phyloP scores from a whole-genome alignment of 179 eudicot genomes.

The Spergularia azorica region DNA sequence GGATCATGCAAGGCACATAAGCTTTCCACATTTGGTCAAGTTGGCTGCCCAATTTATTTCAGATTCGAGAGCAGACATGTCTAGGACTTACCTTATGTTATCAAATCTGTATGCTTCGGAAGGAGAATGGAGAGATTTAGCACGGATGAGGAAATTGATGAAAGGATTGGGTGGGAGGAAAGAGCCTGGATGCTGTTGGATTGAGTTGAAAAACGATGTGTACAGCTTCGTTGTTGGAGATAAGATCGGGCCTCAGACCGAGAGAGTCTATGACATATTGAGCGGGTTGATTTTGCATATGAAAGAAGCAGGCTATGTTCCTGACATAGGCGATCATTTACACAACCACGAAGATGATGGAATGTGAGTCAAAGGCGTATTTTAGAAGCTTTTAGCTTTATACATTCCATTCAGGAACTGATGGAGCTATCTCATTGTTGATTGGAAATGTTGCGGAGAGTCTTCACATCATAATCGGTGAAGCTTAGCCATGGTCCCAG shows the following conservation, averaged over 20 bases:
- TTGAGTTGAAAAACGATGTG: conserved; percentile 59
- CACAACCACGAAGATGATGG: conserved; percentile 29
- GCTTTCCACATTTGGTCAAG: conserved; percentile 46
- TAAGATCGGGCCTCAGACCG: conserved; percentile 50
- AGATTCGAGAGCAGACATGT: conserved; percentile 50
- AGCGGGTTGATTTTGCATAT: conserved; percentile 51
- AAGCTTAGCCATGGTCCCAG: background rate
- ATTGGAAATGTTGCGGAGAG: background rate
- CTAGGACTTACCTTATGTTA: conserved; percentile 51
- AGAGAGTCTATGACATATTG: conserved; percentile 48
- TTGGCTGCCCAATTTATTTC: conserved; percentile 43
- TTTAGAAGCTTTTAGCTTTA: background rate
- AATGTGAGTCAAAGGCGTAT: conserved; percentile 22
- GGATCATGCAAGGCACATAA: conserved; percentile 74
- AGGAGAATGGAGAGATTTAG: conserved; percentile 68
- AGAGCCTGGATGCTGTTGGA: conserved; percentile 91
- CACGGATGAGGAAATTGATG: conserved; percentile 55
- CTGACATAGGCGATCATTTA: conserved; percentile 34
- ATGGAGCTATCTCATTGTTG: background rate
- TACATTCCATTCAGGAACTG: conserved; percentile 2
- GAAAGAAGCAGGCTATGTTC: conserved; percentile 34
- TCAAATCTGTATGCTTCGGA: conserved; percentile 67
- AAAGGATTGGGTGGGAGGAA: conserved; percentile 55
- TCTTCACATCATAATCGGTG: background rate
- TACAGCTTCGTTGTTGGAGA: conserved; percentile 76